Percentiles rank a stretch among this genome's conserved stretches.
phyloP scores from a whole-genome alignment of 345 rosid species.

The Pseudoturritis turrita region DNA sequence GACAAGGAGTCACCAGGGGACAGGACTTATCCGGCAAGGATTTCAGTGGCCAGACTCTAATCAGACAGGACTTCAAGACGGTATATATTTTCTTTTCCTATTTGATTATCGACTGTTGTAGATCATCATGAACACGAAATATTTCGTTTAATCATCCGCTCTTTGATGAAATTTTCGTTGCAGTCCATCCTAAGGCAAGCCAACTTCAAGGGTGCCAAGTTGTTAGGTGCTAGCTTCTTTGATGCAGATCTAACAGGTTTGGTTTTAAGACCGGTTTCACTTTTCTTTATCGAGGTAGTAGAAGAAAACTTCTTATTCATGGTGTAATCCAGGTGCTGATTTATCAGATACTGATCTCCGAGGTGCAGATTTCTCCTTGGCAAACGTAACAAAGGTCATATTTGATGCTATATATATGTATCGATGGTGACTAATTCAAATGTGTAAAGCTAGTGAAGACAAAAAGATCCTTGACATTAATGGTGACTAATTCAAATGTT shows the following conservation, averaged over 20 bases:
- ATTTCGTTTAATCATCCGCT: not conserved
- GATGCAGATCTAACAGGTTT: conserved; percentile 95
- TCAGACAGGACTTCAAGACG: conserved; percentile 92
- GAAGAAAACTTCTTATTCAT: not conserved
- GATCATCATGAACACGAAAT: not conserved
- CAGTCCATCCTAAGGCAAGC: conserved; percentile 90
- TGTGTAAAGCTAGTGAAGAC: not conserved
- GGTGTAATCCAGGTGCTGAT: conserved; percentile 62
- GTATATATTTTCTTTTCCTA: conserved; percentile 29
- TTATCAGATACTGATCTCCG: conserved; percentile 90
- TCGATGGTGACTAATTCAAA: too few species aligned
- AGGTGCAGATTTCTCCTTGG: conserved; percentile 83
- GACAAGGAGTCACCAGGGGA: conserved; percentile 87
- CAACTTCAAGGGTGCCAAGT: conserved; percentile 83
- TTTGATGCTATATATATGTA: not conserved
- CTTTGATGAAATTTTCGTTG: not conserved
- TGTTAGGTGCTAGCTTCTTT: conserved; percentile 93
- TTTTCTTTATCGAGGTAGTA: not conserved
- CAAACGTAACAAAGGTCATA: conserved; percentile 82
- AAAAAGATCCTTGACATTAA: not conserved
- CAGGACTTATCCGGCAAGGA: conserved; percentile 86
- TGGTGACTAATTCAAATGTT: not conserved
- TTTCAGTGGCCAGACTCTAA: conserved; percentile 79
- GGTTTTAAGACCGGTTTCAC: not conserved
- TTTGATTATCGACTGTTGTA: not conserved